phyloP scores from a whole-genome alignment of 2,329 filamentous ascomycete species.

The Blastomyces gilchristii region DNA sequence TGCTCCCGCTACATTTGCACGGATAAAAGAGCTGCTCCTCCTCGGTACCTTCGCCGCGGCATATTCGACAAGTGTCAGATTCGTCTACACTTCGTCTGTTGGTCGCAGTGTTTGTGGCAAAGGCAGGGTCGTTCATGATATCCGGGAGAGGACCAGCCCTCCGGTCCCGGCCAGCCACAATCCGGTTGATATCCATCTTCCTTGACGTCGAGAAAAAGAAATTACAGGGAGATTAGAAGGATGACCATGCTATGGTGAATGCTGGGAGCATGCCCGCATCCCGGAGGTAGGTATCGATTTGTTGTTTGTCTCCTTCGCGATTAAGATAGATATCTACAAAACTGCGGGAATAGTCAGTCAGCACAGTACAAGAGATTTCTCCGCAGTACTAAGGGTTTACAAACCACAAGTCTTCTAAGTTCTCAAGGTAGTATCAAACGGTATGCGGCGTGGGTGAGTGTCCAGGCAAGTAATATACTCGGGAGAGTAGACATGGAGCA shows the following conservation, averaged over 20 bases:
- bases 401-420: neutral
- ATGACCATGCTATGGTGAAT: neutral
- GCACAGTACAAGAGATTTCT: neutral
- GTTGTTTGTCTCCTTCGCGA: neutral
- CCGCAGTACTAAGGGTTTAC: neutral
- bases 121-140: conserved; percentile 49
- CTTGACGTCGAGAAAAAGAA: neutral
- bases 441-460: neutral
- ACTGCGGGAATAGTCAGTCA: neutral
- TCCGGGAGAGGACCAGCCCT: conserved; percentile 28
- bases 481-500: no score
- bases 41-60: conserved; percentile 71
- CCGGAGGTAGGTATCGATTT: neutral
- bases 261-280: neutral
- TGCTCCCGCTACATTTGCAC: conserved; percentile 97
- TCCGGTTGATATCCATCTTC: conserved; percentile 16
- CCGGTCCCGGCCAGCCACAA: conserved; percentile 1
- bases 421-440: neutral
- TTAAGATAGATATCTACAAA: neutral
- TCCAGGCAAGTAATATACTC: neutral
- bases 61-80: conserved; percentile 89
- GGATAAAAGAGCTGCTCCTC: conserved; percentile 90
- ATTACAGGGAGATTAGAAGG: neutral
- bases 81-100: conserved; percentile 40
- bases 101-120: conserved; percentile 33